Conservation (phyloP, 805 yeast genomes). For the Metschnikowia koreensis region DNA sequence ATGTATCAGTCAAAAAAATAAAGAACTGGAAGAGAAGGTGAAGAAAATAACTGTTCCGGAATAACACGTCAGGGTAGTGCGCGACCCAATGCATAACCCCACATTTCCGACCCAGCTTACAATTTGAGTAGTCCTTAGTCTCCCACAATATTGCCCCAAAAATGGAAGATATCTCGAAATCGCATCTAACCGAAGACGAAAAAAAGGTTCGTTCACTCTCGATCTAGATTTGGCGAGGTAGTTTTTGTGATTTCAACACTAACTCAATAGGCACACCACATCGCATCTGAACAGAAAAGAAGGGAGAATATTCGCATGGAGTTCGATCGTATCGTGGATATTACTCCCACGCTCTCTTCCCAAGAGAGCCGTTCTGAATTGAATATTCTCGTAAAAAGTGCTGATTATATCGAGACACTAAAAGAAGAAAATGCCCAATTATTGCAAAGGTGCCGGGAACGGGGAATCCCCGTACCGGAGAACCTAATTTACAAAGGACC, state of each 20-base stretch:
- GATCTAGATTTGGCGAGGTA: not conserved
- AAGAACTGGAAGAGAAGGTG: not conserved
- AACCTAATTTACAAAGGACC: slow-evolving; percentile 33
- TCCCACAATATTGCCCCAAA: not conserved
- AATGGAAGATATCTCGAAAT: slow-evolving; percentile 10
- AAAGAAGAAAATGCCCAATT: slow-evolving; percentile 50
- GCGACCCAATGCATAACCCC: slow-evolving; percentile 1
- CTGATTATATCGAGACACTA: slow-evolving; percentile 52
- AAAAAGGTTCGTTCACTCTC: slow-evolving; percentile 16
- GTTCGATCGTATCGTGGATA: slow-evolving; percentile 68
- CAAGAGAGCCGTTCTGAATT: slow-evolving; percentile 80
- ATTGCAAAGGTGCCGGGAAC: slow-evolving; percentile 37
- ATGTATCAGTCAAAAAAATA: not conserved
- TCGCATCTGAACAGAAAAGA: slow-evolving; percentile 83
- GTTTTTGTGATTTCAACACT: not conserved
- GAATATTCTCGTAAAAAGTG: slow-evolving; percentile 63
- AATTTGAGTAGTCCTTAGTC: not conserved
- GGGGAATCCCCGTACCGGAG: slow-evolving; percentile 43
- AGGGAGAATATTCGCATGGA: slow-evolving; percentile 82
- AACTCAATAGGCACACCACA: slow-evolving; percentile 60
- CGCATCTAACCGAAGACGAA: slow-evolving; percentile 20
- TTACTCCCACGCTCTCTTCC: slow-evolving; percentile 71
- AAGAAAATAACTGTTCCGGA: no score
- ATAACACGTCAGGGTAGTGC: not conserved
- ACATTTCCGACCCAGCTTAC: not conserved